A percentile compares a stretch with the other conserved stretches of the same genome.
These are phyloP conservation scores for Leccinellum albellum DNA, from an alignment of 768 basidiomycete species.

Conservation along the genomic window DNA sequence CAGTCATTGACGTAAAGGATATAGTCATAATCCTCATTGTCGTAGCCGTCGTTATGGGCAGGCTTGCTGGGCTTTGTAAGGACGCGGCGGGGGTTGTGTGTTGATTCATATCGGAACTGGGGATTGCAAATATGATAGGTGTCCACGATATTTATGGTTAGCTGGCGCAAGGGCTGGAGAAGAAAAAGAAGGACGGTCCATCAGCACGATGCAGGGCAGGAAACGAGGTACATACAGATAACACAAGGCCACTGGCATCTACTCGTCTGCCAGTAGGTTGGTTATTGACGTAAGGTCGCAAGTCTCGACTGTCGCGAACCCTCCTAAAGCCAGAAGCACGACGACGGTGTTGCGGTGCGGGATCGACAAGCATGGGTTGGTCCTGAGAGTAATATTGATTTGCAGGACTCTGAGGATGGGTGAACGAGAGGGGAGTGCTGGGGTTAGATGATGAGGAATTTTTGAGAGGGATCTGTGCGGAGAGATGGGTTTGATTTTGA, in stretches of 20 bases:
- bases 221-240: constrained; percentile 62
- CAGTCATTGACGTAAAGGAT: constrained; percentile 99
- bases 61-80: constrained; percentile 98
- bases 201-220: constrained; percentile 8
- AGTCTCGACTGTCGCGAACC: constrained; percentile 71
- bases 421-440: constrained; percentile 67
- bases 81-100: constrained; percentile 93
- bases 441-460: constrained; percentile 60
- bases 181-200: neutral
- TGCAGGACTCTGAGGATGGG: constrained; percentile 48
- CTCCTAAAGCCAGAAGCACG: constrained; percentile 75
- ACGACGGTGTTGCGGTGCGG: constrained; percentile 51
- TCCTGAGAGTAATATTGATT: constrained; percentile 60
- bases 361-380: constrained; percentile 72
- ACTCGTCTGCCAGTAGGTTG: constrained; percentile 68
- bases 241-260: constrained; percentile 67
- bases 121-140: constrained; percentile 96
- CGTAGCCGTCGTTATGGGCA: constrained; percentile 91
- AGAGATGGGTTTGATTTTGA: constrained; percentile 50
- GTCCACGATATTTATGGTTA: constrained; percentile 85
- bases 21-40: constrained; percentile 99
- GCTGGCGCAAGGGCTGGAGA: constrained; percentile 52
- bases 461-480: constrained; percentile 45
- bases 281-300: constrained; percentile 68
- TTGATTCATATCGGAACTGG: constrained; percentile 88